Percentiles rank a stretch among this genome's conserved stretches.
phyloP scores from a whole-genome alignment of 2,329 filamentous ascomycete species.

The Epichloe hybrida region DNA sequence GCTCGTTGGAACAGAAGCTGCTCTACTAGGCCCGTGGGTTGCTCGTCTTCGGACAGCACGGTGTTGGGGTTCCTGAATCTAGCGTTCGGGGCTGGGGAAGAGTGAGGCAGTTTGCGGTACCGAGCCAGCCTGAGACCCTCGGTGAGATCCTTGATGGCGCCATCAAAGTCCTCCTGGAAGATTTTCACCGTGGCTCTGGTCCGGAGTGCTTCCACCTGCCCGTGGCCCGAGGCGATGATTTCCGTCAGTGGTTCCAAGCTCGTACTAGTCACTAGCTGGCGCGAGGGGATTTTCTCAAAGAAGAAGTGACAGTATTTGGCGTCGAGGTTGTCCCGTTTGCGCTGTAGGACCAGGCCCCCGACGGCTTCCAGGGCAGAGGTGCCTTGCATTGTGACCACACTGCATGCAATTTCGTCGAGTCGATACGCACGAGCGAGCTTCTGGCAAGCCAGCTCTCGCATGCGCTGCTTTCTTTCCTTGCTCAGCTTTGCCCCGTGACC shows the following conservation, averaged over 20 bases:
- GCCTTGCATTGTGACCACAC: slow-evolving; percentile 72
- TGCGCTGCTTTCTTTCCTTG: slow-evolving; percentile 61
- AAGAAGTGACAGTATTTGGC: slow-evolving; percentile 88
- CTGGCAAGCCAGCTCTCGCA: slow-evolving; percentile 68
- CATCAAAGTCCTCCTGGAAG: slow-evolving; percentile 61
- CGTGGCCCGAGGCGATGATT: slow-evolving; percentile 50
- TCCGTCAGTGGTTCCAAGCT: slow-evolving; percentile 52
- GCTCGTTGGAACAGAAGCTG: slow-evolving; percentile 69
- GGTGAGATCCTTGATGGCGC: slow-evolving; percentile 57
- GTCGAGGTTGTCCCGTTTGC: slow-evolving; percentile 53
- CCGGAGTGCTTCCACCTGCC: slow-evolving; percentile 52
- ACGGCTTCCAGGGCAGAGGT: slow-evolving; percentile 67
- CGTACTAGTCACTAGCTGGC: slow-evolving; percentile 59
- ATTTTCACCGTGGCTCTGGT: slow-evolving; percentile 62
- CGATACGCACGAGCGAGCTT: slow-evolving; percentile 67
- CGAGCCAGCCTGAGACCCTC: slow-evolving; percentile 45
- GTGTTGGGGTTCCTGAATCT: slow-evolving; percentile 11
- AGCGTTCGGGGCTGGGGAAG: not conserved
- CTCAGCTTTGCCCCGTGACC: slow-evolving; percentile 52
- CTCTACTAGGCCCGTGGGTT: slow-evolving; percentile 60
- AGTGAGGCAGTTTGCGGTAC: slow-evolving; percentile 13
- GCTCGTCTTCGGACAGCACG: slow-evolving; percentile 29
- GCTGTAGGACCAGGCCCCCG: slow-evolving; percentile 56
- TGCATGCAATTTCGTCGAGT: slow-evolving; percentile 71
- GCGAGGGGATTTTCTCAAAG: slow-evolving; percentile 70